Evolutionary conservation across 495 filamentous ascomycete species (phyloP), one percentile per base, ranked within the genome.

Genomic region (Podospora tetraspora): DNA sequence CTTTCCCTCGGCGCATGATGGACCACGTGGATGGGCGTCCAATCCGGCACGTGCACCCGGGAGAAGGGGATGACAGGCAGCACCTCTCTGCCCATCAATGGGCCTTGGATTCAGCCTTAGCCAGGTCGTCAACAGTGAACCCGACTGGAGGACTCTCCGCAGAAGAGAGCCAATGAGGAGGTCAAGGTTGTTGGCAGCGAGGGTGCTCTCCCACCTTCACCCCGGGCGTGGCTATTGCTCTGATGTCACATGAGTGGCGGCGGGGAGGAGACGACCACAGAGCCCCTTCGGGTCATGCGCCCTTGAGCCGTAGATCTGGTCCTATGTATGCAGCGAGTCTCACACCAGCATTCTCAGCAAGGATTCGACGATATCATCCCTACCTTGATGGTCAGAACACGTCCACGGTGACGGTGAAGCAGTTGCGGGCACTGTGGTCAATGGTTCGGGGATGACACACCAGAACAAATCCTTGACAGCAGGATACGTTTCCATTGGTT

Each of bases 141-240:
- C 52, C 67, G 68, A 27, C 59, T 23, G 25, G 19, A 63, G 19
- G 32, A 19, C 60, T 73, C 67, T 67, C 71, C 71, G 64, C 64
- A 69, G 30, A 12, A 56, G 32, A 27, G 21, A 61, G 63, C 73
- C 71, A 73, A 73, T 75, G 32, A 68, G 64, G 62, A 30, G 12
- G 37, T 22, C 13, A 21, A 32, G 19, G 34, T 23, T 59, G 32
- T 3, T 7, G 67, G 34, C 16, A 37, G 29, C 27, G 63, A 9
- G 59, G 63, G 22, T 43, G 32, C 62, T 30, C 32, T 69, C 34
- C 62, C 22, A 61, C 19, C 7, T 22, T 23, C 29, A 63, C 22
- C 59, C 63, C 63, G 37, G 59, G 68, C 23, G 62, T 57, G 58
- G 63, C 63, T 62, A 59, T 34, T 37, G 68, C 69, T 37, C 24